Base-by-base conservation (phyloP, 1,284 basidiomycete genomes). In the Tetrapyrgos nigripes region DNA sequence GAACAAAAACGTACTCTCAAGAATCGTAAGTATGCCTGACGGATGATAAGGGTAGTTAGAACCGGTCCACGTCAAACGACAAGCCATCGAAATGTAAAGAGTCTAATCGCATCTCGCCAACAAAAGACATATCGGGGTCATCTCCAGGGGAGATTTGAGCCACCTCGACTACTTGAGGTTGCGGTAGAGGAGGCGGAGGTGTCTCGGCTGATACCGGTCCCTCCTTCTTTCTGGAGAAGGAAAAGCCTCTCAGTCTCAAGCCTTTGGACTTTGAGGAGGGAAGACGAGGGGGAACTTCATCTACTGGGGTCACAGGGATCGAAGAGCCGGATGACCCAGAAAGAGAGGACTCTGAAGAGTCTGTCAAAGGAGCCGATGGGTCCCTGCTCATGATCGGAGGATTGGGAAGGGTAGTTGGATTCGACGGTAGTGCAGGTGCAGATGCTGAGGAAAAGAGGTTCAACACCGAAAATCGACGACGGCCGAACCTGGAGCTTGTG, bases 81-180 rank as follows among this genome's bases (percentile, higher is more conserved):
- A 84, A 53, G 1, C 80, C 76, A 57, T 84, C 83, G 63, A 83
- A 84, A 59, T 83, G 82, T 53, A 83, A 69, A 26, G 83, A 83
- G 62, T 83, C 79, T 44, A 83, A 75, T 26, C 66, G 70, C 77
- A 82, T 78, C 70, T 83, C 83, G 50, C 59, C 55, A 13, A 80
- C 67, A n/a, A n/a, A n/a, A 54, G 74, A 76, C 58, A 53, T 33
- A 21, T 73, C 63, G 17, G 50, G 24, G 29, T 57, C 55, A 26
- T 43, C 27, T 26, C 28, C 28, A 26, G 17, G 31, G 23, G 10
- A 19, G 11, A 52, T 28, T 21, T 40, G 33, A n/a, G 37, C 10
- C n/a, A 19, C 29, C 10, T 26, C 37, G 26, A 21, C 21, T 23
- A 19, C 43, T 40, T 46, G 28, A n/a, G 14, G n/a, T 54, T 46